phyloP scores from a whole-genome alignment of 1,139 yeast genomes.

The Hanseniaspora uvarum region DNA sequence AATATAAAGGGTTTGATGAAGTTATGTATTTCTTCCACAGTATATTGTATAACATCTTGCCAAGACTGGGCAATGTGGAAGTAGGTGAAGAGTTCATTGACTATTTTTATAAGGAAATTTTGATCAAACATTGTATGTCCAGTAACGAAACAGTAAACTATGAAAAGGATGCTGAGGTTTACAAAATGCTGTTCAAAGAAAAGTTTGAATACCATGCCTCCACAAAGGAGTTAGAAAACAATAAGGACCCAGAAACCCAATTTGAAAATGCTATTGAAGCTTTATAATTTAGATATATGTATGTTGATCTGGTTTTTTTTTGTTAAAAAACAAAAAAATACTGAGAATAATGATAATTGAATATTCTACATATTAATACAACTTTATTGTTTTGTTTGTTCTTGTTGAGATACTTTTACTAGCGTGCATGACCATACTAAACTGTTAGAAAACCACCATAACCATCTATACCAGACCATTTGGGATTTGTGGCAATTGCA shows the following conservation, averaged over 20 bases:
- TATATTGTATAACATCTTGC: conserved; percentile 6
- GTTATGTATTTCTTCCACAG: neutral
- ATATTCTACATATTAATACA: neutral
- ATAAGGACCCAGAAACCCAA: neutral
- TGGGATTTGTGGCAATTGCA: conserved; percentile 74
- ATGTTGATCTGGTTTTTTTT: no score
- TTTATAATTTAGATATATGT: neutral
- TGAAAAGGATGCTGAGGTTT: conserved; percentile 1
- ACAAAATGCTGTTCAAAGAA: neutral
- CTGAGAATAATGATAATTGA: no score
- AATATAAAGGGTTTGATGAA: conserved; percentile 1
- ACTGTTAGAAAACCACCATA: conserved; percentile 57
- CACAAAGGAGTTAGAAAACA: neutral
- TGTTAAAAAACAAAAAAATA: no score
- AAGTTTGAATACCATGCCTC: neutral
- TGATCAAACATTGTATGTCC: conserved; percentile 4
- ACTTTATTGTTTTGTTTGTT: neutral
- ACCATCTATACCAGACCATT: conserved; percentile 91
- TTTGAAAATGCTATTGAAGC: neutral
- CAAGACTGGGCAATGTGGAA: conserved; percentile 2
- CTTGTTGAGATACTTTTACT: neutral
- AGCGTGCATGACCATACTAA: conserved; percentile 6
- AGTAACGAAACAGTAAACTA: neutral
- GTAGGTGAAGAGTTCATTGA: conserved; percentile 9
- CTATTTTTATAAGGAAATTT: neutral